A percentile compares a stretch with the other conserved stretches of the same genome.
Evolutionary conservation across 768 basidiomycete genomes (phyloP).

Genomic region (Coprinopsis sp.): DNA sequence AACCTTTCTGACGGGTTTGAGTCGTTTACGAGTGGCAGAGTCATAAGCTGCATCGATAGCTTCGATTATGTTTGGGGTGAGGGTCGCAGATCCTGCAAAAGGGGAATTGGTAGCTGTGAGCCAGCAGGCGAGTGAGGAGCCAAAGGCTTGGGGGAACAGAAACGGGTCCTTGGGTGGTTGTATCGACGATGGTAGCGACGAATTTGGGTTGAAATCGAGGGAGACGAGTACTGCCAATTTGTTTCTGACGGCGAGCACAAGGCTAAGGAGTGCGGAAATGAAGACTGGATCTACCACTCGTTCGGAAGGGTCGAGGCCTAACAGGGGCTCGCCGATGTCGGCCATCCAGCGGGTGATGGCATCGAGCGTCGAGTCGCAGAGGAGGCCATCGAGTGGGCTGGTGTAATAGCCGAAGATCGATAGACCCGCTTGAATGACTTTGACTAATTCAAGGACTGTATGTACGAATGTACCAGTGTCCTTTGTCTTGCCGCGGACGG

Average conservation of each 20-base stretch:
- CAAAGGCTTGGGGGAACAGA: conserved; percentile 58
- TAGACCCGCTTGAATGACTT: conserved; percentile 67
- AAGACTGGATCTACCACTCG: conserved; percentile 69
- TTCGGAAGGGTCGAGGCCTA: conserved; percentile 69
- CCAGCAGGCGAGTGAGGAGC: conserved; percentile 42
- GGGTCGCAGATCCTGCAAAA: conserved; percentile 10
- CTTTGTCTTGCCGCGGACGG: conserved; percentile 24
- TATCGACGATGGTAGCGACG: not conserved
- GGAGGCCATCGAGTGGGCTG: conserved; percentile 53
- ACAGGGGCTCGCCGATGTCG: conserved; percentile 56
- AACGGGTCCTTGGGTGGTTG: conserved; percentile 72
- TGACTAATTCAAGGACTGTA: conserved; percentile 73
- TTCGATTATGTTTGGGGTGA: conserved; percentile 41
- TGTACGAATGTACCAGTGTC: conserved; percentile 47
- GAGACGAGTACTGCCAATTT: conserved; percentile 58
- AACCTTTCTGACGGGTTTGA: conserved; percentile 48
- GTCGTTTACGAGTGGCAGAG: conserved; percentile 10
- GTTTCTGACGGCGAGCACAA: conserved; percentile 64
- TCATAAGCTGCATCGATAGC: conserved; percentile 46
- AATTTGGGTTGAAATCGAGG: conserved; percentile 3
- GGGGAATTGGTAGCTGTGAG: conserved; percentile 23
- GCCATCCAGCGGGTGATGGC: conserved; percentile 66
- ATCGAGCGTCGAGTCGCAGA: conserved; percentile 74
- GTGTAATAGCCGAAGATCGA: conserved; percentile 63
- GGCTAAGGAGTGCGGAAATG: conserved; percentile 64